Evolutionary conservation across 495 filamentous ascomycete species (phyloP).

Genomic region (Elaphomyces granulatus): DNA sequence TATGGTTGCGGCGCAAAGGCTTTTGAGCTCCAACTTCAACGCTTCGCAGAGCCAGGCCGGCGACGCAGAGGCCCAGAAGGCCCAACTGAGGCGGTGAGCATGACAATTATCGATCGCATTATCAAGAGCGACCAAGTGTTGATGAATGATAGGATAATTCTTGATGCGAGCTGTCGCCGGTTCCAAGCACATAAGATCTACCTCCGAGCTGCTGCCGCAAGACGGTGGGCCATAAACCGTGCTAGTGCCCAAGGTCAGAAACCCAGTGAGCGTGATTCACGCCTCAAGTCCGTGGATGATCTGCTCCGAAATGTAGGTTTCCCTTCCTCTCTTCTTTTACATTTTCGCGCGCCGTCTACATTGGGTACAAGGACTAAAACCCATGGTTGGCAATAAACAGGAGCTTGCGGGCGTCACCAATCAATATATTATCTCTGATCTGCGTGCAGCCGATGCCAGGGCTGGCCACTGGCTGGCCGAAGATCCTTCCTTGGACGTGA

Average conservation of each 20-base stretch:
- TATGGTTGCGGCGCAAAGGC: conserved; percentile 55
- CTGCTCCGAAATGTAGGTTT: conserved; percentile 47
- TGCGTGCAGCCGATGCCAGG: conserved; percentile 46
- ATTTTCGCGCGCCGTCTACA: background rate
- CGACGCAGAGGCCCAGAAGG: conserved; percentile 54
- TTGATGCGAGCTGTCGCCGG: conserved; percentile 63
- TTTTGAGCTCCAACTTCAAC: conserved; percentile 56
- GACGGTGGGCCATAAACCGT: conserved; percentile 66
- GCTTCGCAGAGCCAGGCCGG: conserved; percentile 36
- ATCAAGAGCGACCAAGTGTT: no score
- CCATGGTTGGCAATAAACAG: conserved; percentile 19
- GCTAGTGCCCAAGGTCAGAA: conserved; percentile 47
- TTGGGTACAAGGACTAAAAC: background rate
- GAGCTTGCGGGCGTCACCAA: conserved; percentile 56
- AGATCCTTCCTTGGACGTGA: conserved; percentile 41
- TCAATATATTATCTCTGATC: conserved; percentile 47
- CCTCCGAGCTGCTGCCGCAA: conserved; percentile 59
- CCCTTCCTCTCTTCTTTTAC: background rate
- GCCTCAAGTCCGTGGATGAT: conserved; percentile 43
- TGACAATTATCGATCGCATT: background rate
- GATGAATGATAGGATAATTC: conserved; percentile 42
- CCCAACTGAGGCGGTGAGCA: conserved; percentile 41
- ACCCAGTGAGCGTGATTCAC: conserved; percentile 41
- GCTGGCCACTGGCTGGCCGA: conserved; percentile 63
- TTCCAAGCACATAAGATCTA: conserved; percentile 82